phyloP scores from a whole-genome alignment of 2,329 filamentous ascomycete species.

The Colletotrichum acutatum region DNA sequence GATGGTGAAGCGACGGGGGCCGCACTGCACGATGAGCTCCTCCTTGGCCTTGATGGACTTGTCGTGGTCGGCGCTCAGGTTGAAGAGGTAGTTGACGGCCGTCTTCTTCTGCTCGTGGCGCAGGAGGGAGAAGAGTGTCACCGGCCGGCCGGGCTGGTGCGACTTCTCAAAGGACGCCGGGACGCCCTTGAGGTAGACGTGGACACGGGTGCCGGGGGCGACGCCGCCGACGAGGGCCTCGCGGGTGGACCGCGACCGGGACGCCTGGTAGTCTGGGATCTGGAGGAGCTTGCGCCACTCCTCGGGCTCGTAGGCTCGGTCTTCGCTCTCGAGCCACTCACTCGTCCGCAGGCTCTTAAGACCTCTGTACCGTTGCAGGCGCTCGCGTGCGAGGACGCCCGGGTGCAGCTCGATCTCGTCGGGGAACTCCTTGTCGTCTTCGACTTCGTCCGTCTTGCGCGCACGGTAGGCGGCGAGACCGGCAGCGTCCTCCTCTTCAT shows the following conservation, averaged over 20 bases:
- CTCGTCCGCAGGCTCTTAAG: slow-evolving; percentile 92
- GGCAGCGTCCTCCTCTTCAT: slow-evolving; percentile 82
- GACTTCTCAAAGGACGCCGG: slow-evolving; percentile 55
- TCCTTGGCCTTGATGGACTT: slow-evolving; percentile 90
- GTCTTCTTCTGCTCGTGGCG: slow-evolving; percentile 96
- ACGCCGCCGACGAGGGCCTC: slow-evolving; percentile 93
- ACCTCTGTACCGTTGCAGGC: slow-evolving; percentile 87
- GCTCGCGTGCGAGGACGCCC: slow-evolving; percentile 84
- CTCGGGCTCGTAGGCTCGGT: slow-evolving; percentile 86
- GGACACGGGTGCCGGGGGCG: slow-evolving; percentile 82
- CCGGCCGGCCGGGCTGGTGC: slow-evolving; percentile 66
- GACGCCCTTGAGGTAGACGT: slow-evolving; percentile 75
- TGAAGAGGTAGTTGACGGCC: slow-evolving; percentile 89
- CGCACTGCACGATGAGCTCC: slow-evolving; percentile 90
- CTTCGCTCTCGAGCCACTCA: slow-evolving; percentile 89
- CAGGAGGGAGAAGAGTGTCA: slow-evolving; percentile 86
- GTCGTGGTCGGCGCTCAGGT: slow-evolving; percentile 80
- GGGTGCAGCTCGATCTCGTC: slow-evolving; percentile 97
- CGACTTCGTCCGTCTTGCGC: slow-evolving; percentile 80
- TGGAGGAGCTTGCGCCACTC: slow-evolving; percentile 90
- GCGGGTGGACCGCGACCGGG: slow-evolving; percentile 78
- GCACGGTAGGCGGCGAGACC: slow-evolving; percentile 85
- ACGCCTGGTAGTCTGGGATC: slow-evolving; percentile 88
- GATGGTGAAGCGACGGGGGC: slow-evolving; percentile 85
- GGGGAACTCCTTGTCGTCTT: slow-evolving; percentile 94